Conservation (phyloP, 768 basidiomycete species). For the Lentinula sp. region DNA sequence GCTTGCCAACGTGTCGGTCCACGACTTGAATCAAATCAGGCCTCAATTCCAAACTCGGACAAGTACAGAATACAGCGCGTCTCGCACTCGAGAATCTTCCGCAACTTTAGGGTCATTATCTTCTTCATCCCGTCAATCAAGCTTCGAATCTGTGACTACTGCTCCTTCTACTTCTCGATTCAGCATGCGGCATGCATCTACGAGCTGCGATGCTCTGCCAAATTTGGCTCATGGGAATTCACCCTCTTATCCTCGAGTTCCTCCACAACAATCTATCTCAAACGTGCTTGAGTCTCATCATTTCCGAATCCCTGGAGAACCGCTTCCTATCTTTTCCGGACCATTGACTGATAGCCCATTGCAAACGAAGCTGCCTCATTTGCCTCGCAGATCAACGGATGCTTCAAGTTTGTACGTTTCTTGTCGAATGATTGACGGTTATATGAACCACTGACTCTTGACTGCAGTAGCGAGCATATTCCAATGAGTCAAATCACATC, state of each 20-base stretch:
- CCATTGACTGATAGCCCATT: neutral
- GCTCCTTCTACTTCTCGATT: neutral
- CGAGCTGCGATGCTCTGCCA: conserved; percentile 1
- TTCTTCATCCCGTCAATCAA: conserved; percentile 8
- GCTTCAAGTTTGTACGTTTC: neutral
- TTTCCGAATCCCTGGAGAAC: neutral
- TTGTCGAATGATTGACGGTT: neutral
- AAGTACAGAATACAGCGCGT: neutral
- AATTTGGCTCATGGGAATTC: neutral
- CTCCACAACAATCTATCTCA: conserved; percentile 3
- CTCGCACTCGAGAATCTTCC: neutral
- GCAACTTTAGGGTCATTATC: neutral
- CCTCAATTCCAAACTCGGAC: neutral
- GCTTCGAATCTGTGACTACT: conserved; percentile 4
- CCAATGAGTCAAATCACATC: conserved; percentile 1
- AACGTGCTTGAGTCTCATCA: conserved; percentile 4
- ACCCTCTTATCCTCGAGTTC: neutral
- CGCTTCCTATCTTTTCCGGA: neutral
- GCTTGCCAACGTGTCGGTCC: conserved; percentile 10
- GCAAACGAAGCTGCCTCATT: neutral
- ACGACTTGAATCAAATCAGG: neutral
- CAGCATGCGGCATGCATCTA: neutral
- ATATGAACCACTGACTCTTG: neutral
- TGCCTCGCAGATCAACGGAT: neutral
- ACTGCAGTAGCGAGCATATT: neutral